A percentile compares a stretch with the other conserved stretches of the same genome.
Conservation (phyloP, 805 yeast species). For the Suhomyces sp. region DNA sequence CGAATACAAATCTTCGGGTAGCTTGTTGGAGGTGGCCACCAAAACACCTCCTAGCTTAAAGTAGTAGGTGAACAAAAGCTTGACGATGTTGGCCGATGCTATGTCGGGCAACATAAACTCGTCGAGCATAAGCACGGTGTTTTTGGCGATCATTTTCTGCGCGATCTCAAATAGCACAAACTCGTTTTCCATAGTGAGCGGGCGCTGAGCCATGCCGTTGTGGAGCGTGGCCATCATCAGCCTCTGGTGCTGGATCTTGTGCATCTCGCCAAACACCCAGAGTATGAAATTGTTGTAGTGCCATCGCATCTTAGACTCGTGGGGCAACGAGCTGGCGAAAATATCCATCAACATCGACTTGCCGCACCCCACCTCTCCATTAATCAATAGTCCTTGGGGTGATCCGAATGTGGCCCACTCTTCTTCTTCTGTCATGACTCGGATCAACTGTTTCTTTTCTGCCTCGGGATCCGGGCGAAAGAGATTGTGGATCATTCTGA, state of each 20-base stretch:
- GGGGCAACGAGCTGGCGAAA: slow-evolving; percentile 64
- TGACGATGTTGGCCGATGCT: slow-evolving; percentile 68
- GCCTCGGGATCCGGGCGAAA: slow-evolving; percentile 31
- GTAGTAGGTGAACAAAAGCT: slow-evolving; percentile 62
- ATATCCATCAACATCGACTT: slow-evolving; percentile 73
- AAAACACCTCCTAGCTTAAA: slow-evolving; percentile 73
- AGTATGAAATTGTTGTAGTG: slow-evolving; percentile 69
- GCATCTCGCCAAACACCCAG: slow-evolving; percentile 65
- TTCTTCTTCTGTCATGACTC: slow-evolving; percentile 57
- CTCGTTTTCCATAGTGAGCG: slow-evolving; percentile 52
- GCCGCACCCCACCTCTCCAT: slow-evolving; percentile 73
- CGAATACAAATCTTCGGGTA: slow-evolving; percentile 70
- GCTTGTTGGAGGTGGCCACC: slow-evolving; percentile 69
- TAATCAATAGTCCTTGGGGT: slow-evolving; percentile 62
- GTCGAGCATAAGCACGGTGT: slow-evolving; percentile 61
- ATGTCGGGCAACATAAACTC: slow-evolving; percentile 78
- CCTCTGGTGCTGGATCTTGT: slow-evolving; percentile 48
- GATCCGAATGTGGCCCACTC: slow-evolving; percentile 51
- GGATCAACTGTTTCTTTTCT: slow-evolving; percentile 42
- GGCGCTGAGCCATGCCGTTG: slow-evolving; percentile 10
- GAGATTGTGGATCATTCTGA: slow-evolving; percentile 17
- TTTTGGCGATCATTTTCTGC: slow-evolving; percentile 54
- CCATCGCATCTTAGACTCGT: slow-evolving; percentile 62
- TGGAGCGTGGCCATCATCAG: slow-evolving; percentile 25
- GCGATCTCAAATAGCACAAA: slow-evolving; percentile 66